phyloP scores from a whole-genome alignment of 305 asterid genomes.

The Fraxinus sp. region DNA sequence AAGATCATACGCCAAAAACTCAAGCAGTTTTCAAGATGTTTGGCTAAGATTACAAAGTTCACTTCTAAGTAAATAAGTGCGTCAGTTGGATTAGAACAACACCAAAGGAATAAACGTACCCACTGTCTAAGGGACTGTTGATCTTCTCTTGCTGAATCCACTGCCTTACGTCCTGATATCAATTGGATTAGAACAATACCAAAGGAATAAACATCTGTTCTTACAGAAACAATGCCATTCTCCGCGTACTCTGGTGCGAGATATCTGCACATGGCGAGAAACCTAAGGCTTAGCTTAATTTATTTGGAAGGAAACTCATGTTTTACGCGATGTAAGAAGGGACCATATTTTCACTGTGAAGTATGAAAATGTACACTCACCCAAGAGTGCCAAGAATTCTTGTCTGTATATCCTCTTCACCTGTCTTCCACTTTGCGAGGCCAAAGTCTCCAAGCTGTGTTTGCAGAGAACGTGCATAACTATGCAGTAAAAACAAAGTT shows the following conservation, averaged over 20 bases:
- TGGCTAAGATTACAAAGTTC: background rate
- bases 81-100: background rate
- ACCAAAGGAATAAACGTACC: slow-evolving; percentile 36
- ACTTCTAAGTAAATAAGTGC: background rate
- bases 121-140: slow-evolving; percentile 64
- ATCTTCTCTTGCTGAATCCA: slow-evolving; percentile 50
- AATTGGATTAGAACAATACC: slow-evolving; percentile 76
- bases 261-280: slow-evolving; percentile 43
- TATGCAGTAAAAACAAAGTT: background rate
- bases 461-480: slow-evolving; percentile 7
- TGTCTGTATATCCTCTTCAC: slow-evolving; percentile 45
- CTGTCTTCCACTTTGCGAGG: slow-evolving; percentile 72
- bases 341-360: slow-evolving; percentile 1
- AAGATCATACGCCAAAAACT: background rate
- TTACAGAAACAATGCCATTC: slow-evolving; percentile 68
- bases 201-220: slow-evolving; percentile 69
- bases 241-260: slow-evolving; percentile 87
- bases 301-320: slow-evolving; percentile 15
- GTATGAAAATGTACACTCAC: slow-evolving; percentile 36
- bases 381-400: slow-evolving; percentile 76
- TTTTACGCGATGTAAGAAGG: background rate
- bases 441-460: slow-evolving; percentile 78
- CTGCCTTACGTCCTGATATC: slow-evolving; percentile 72
- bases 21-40: background rate
- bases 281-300: slow-evolving; percentile 19